Evolutionary conservation across 148 eudicot genomes (phyloP), one percentile per base, ranked within the genome.

Genomic region (Rhododendron griersonianum): DNA sequence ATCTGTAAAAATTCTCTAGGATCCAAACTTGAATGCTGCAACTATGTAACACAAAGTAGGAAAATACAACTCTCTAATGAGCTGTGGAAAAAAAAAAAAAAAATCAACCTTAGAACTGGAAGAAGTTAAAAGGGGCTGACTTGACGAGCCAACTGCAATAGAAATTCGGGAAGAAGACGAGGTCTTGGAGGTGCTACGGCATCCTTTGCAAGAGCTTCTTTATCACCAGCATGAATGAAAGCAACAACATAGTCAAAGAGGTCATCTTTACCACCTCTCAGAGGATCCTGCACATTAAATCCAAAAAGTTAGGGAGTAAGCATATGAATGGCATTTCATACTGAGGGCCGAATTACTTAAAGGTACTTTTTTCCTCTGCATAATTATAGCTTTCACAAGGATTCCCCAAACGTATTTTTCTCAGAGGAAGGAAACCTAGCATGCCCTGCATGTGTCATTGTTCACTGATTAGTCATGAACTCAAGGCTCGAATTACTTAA

Each of bases 261-360:
- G 81, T 94, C 96, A 45, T 95, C 98, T 88, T 90, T 91, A 41
- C 99, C 99, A 3, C 99, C 99, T 88, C 99, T 92, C 65, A 97
- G 87, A 53, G 98, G 95, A 93, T 97, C 99, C 98, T 96, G 90
- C 89, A 88, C 44, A 79, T 13, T 0, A 16, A 47, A 3, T 21
- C 19, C 8, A 30, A 71, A 69, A 4, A 18, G 50, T 18, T 2
- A 11, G 57, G 85, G 53, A 19, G 57, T 18, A 69, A 63, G 44
- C 28, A 25, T 15, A 25, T 25, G 57, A 67, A 83, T 0, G 8
- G 85, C n/a, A 11, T 37, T 51, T 37, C 51, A 83, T 51, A 13
- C 55, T 51, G 16, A 13, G 55, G 55, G 55, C 16, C 16, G 55
- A 51, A 51, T 13, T 51, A 51, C 55, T 51, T 51, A 51, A 51